A percentile compares a stretch with the other conserved stretches of the same genome.
Conservation (phyloP, 2,329 filamentous ascomycete species). For the Aspergillus sp. region DNA sequence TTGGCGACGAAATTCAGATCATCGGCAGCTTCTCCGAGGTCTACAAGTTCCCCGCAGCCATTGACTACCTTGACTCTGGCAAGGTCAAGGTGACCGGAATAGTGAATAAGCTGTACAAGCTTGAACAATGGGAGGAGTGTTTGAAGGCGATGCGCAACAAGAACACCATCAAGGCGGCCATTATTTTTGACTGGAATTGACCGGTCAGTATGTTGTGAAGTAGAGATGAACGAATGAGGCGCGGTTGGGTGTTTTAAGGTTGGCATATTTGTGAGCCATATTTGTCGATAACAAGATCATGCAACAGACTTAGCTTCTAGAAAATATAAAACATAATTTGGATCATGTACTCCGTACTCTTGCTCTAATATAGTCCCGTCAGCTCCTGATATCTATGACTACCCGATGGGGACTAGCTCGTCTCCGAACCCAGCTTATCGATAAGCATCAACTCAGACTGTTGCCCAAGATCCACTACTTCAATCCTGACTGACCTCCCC, state of each 20-base stretch:
- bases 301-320: neutral
- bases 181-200: constrained; percentile 61
- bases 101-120: constrained; percentile 70
- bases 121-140: constrained; percentile 72
- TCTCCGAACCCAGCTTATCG: no score
- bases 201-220: neutral
- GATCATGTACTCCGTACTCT: neutral
- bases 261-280: neutral
- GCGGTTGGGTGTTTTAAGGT: neutral
- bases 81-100: constrained; percentile 59
- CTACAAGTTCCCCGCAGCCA: constrained; percentile 66
- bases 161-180: constrained; percentile 71
- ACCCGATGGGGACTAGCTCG: no score
- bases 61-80: constrained; percentile 51
- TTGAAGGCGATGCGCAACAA: constrained; percentile 71
- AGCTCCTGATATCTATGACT: no score
- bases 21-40: constrained; percentile 72
- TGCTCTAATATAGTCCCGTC: no score
- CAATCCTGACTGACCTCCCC: no score
- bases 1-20: constrained; percentile 67
- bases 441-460: no score
- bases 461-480: no score
- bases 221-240: neutral
- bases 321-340: neutral
- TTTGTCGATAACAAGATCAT: no score